Conservation (phyloP, 2,329 filamentous ascomycete genomes). For the Coleophoma eucalyptorum region DNA sequence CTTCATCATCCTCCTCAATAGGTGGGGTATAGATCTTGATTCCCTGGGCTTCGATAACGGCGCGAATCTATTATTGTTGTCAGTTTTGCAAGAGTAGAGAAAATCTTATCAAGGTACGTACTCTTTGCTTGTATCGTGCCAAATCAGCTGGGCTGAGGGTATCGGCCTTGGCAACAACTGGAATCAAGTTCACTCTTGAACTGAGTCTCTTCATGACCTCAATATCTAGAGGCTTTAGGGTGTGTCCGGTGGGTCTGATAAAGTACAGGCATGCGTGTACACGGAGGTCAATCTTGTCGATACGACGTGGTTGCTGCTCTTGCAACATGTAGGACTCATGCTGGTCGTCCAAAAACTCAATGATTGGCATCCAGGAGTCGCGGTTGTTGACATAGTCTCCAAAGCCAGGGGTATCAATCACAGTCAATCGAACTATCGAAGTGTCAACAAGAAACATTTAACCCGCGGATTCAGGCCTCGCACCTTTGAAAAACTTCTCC, state of each 20-base stretch:
- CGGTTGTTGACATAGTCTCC: constrained; percentile 99
- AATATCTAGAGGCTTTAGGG: constrained; percentile 96
- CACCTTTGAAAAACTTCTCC: constrained; percentile 99
- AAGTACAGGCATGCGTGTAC: constrained; percentile 99
- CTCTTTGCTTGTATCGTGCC: constrained; percentile 90
- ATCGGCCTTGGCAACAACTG: constrained; percentile 97
- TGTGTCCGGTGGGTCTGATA: constrained; percentile 97
- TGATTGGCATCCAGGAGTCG: constrained; percentile 99
- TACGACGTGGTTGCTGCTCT: constrained; percentile 96
- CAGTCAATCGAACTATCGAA: constrained; percentile 82
- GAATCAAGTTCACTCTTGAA: constrained; percentile 97
- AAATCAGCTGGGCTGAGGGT: constrained; percentile 92
- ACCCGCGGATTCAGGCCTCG: constrained; percentile 5
- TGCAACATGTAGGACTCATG: constrained; percentile 99
- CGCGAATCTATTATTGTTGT: constrained; percentile 64
- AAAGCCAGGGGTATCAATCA: constrained; percentile 98
- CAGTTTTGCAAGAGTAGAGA: too few species aligned
- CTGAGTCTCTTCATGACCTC: constrained; percentile 99
- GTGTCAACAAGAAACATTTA: constrained; percentile 10
- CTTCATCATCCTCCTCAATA: constrained; percentile 96
- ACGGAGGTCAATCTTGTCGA: constrained; percentile 98
- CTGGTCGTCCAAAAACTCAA: constrained; percentile 99
- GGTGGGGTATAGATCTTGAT: constrained; percentile 99
- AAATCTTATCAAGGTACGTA: constrained; percentile 39
- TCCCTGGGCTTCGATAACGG: constrained; percentile 94